Base-by-base conservation (phyloP, 768 basidiomycete species). In the Auriscalpium orientale region DNA sequence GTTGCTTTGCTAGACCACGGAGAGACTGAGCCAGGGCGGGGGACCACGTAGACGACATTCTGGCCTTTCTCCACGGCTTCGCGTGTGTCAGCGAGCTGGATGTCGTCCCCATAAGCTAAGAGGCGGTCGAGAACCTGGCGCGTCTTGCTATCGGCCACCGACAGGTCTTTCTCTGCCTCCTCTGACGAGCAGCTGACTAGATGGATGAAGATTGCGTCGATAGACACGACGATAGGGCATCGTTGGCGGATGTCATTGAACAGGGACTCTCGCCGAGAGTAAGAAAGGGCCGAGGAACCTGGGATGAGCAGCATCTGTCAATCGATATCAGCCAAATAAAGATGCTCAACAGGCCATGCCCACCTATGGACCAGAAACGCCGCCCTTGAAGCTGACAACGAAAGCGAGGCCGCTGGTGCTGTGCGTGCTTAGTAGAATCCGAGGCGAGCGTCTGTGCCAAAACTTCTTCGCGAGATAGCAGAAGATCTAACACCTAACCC, bases 1-100 rank as follows among this genome's bases (percentile, higher is more conserved):
- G 95, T 98, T 2, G 97, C 95, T 72, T 99, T 99, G 71, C 91
- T 95, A 6, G 95, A 98, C 97, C 97, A 99, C 2, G 97, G 95
- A 4, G 95, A 98, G 64, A 98, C 87, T 4, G 95, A 94, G 4
- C 95, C 95, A 8, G 83, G 78, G 56, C 95, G 75, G 11, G 95
- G 95, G 7, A 89, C 73, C 43, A 97, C 83, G 67, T 83, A 95
- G 44, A 84, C 71, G 11, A 84, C 72, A 49, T 81, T 80, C 28
- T 62, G 56, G 45, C 59, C 61, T 10, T 66, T 66, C 16, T 66
- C 65, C 51, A 74, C 64, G n/a, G 69, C 65, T 20, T 67, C 59
- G 11, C 67, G 59, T 0, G 85, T 84, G 8, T 63, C 70, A 3
- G 74, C 67, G 4, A 84, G 69, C 4, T 78, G 73, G 58, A 81